Evolutionary conservation across 495 filamentous ascomycete genomes (phyloP), one percentile per base, ranked within the genome.

Genomic region (Hapsidospora chrysogenum): DNA sequence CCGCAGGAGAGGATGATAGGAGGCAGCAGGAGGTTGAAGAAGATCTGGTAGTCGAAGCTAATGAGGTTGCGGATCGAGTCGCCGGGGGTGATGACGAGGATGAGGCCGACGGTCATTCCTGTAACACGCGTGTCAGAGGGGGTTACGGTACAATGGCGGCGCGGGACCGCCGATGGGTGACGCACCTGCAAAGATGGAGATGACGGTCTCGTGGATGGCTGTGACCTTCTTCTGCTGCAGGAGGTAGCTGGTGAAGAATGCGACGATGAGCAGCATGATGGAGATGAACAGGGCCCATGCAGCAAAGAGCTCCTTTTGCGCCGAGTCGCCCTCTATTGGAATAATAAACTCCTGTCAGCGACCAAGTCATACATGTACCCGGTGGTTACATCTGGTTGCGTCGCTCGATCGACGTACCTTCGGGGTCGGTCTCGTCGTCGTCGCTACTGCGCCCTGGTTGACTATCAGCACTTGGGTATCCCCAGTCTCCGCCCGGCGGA

Each of bases 211-310:
- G 56, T 97, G 89, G 17, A 97, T 80, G 31, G 89, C 89, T 51
- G 94, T 86, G 39, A 97, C 85, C 56, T 85, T 92, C 61, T 76
- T 79, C 56, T 87, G 76, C 56, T 96, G 87, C 28, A 96, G 70
- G 42, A 87, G 76, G 58, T 97, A 97, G 69, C 85, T 94, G 19
- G 85, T 89, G 60, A 95, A 95, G 40, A 97, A 77, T 29, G 89
- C 89, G 37, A 82, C 66, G 47, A 95, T 92, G 47, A 97, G 70
- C 29, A 97, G 68, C 64, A 80, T 69, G 39, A 97, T 87, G 45
- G 93, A 72, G 49, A 97, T 96, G 54, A 94, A 93, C 35, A 97
- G 72, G 16, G 87, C 85, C 83, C 85, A 92, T 64, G 89, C 93
- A 49, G 85, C 78, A 48, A 80, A 80, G 30, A 92, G 80, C 63